Evolutionary conservation across 768 basidiomycete species (phyloP), one percentile per base, ranked within the genome.

Genomic region (Suillus paluster): DNA sequence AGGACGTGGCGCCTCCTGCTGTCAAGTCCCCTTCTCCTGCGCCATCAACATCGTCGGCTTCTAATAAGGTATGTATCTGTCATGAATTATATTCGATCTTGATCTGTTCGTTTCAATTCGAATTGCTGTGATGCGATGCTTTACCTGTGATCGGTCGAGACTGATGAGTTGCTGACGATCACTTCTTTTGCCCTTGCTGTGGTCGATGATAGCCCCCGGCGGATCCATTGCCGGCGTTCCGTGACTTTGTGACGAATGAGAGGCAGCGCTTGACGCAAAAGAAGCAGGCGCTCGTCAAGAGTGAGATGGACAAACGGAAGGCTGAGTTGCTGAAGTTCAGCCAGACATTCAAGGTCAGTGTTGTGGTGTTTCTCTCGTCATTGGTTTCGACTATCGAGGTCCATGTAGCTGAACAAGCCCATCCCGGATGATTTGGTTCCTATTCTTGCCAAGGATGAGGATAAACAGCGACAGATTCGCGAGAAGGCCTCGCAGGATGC

Each of bases 271-370:
- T 97, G 61, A 90, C 92, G 49, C 90, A 94, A 78, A 97, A 96
- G 84, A 87, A 92, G 74, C 92, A 94, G 70, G 89, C 91, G 15
- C 77, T 96, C 49, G 86, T 88, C 56, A 96, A 95, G 83, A 91
- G 84, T 70, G 96, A 98, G 73, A 92, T 96, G 87, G 95, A 99
- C 75, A 93, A 92, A 72, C 88, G 92, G 64, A 87, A 97, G 81
- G 91, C 94, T 11, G 97, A 99, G 46, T 81, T 99, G 41, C 84
- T 95, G 73, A 92, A 92, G 76, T 99, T 98, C 77, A 94, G 94
- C 66, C 84, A 92, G 75, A 90, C 78, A 67, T 99, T 99, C 88
- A 97, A 97, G 86, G 96, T 95, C 50, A 50, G 82, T 67, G 21
- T 63, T 50, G n/a, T 33, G 5, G 19, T 25, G 2, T 46, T 25